phyloP scores from a whole-genome alignment of 2,329 filamentous ascomycete genomes.

The Beauveria asiatica region DNA sequence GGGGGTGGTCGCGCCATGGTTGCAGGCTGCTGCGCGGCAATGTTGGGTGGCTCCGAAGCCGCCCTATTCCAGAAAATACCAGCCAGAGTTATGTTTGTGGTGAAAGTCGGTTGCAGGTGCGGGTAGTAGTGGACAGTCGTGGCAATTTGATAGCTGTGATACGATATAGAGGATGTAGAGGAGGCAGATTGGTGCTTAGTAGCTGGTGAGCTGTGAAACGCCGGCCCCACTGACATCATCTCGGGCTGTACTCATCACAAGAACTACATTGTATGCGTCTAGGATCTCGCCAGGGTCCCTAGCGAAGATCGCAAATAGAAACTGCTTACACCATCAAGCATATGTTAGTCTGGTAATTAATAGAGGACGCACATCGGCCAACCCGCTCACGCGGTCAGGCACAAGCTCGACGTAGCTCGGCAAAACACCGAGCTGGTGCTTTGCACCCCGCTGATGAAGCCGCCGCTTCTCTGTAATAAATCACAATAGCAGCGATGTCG shows the following conservation, averaged over 20 bases:
- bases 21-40: slow-evolving; percentile 21
- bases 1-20: slow-evolving; percentile 40
- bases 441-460: not conserved
- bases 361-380: no score
- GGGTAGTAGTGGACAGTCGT: not conserved
- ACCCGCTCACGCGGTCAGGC: not conserved
- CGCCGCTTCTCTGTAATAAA: not conserved
- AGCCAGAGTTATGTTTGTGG: slow-evolving; percentile 34
- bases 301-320: not conserved
- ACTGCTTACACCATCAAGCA: not conserved
- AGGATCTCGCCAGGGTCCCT: not conserved
- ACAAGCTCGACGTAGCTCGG: not conserved
- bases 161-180: not conserved
- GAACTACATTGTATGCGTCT: not conserved
- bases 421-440: not conserved
- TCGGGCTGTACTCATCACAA: not conserved
- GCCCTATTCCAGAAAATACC: slow-evolving; percentile 39
- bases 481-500: not conserved
- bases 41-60: slow-evolving; percentile 31
- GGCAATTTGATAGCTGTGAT: not conserved
- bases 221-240: slow-evolving; percentile 7
- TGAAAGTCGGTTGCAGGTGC: not conserved
- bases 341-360: not conserved
- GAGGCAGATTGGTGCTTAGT: not conserved
- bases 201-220: not conserved